A percentile compares a stretch with the other conserved stretches of the same genome.
Evolutionary conservation across 2,329 filamentous ascomycete species (phyloP).

Genomic region (Colletotrichum plurivorum): DNA sequence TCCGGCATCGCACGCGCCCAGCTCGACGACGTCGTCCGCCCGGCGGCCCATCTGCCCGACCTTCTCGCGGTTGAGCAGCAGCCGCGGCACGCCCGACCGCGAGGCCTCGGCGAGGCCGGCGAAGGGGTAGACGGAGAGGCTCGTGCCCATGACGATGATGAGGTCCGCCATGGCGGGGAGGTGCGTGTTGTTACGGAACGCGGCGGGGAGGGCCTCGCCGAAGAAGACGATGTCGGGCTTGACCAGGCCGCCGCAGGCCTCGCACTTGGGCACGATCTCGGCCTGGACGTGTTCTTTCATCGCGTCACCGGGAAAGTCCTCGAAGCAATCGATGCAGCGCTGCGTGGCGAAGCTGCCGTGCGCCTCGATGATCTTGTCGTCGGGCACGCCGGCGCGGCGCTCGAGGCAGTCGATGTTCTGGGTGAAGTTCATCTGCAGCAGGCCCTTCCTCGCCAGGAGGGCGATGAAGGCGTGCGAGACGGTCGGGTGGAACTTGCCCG

Average conservation of each 20-base stretch:
- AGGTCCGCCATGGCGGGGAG: conserved; percentile 78
- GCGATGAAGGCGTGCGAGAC: conserved; percentile 91
- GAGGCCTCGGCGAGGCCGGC: conserved; percentile 81
- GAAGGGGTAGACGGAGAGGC: conserved; percentile 89
- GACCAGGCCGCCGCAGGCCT: conserved; percentile 81
- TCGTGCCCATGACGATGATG: conserved; percentile 90
- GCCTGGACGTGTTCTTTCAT: conserved; percentile 80
- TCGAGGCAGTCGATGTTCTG: conserved; percentile 99
- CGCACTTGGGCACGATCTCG: conserved; percentile 80
- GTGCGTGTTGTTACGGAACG: conserved; percentile 53
- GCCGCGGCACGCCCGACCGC: conserved; percentile 74
- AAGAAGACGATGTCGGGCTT: conserved; percentile 98
- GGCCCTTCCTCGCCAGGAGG: conserved; percentile 82
- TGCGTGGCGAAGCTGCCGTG: conserved; percentile 96
- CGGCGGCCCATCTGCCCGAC: conserved; percentile 85
- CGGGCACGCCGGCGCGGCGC: conserved; percentile 85
- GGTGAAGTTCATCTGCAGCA: conserved; percentile 90
- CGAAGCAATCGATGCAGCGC: conserved; percentile 90
- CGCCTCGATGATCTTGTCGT: conserved; percentile 88
- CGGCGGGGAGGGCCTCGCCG: conserved; percentile 74
- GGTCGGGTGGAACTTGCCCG: conserved; percentile 89
- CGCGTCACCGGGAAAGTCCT: conserved; percentile 76
- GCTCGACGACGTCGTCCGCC: conserved; percentile 85
- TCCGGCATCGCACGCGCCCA: conserved; percentile 88
- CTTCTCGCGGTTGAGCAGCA: conserved; percentile 89